A percentile compares a stretch with the other conserved stretches of the same genome.
These are phyloP conservation scores for Maudiozyma pseudohumilis DNA, from an alignment of 805 yeast species.

Conservation along the genomic window DNA sequence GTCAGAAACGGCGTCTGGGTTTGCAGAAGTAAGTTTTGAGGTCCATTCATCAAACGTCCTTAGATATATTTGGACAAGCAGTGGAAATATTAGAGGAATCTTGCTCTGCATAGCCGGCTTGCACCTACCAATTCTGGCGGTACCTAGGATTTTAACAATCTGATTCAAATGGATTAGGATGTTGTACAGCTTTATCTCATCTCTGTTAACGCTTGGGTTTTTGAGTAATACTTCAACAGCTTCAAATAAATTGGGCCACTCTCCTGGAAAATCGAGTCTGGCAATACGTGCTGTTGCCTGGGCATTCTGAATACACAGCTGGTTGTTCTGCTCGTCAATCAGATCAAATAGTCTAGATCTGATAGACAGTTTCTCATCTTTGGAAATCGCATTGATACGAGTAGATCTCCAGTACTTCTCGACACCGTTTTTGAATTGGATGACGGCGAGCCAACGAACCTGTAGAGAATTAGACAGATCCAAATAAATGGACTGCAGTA, in stretches of 20 bases:
- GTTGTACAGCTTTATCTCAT: slow-evolving; percentile 50
- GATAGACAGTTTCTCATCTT: slow-evolving; percentile 63
- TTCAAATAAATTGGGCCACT: slow-evolving; percentile 78
- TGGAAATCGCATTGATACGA: slow-evolving; percentile 41
- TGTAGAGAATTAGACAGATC: slow-evolving; percentile 51
- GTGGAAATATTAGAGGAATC: slow-evolving; percentile 52
- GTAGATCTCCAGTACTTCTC: slow-evolving; percentile 78
- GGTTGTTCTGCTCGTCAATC: slow-evolving; percentile 62
- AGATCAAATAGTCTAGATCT: slow-evolving; percentile 46
- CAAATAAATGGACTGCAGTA: slow-evolving; percentile 52
- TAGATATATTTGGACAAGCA: slow-evolving; percentile 50
- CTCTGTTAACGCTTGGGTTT: slow-evolving; percentile 34
- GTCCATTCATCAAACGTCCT: slow-evolving; percentile 58
- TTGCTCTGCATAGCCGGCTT: slow-evolving; percentile 68
- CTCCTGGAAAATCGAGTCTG: slow-evolving; percentile 74
- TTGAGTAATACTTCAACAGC: slow-evolving; percentile 41
- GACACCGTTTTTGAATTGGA: slow-evolving; percentile 79
- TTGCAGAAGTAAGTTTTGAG: slow-evolving; percentile 24
- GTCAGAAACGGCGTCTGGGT: slow-evolving; percentile 17
- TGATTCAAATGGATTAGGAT: slow-evolving; percentile 62
- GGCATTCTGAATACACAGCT: slow-evolving; percentile 73
- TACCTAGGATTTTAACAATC: slow-evolving; percentile 59
- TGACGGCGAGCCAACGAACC: slow-evolving; percentile 77
- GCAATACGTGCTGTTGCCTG: slow-evolving; percentile 71
- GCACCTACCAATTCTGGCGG: slow-evolving; percentile 76